Conservation (phyloP, 169 alveolate species). For the Plasmodium knowlesi region DNA sequence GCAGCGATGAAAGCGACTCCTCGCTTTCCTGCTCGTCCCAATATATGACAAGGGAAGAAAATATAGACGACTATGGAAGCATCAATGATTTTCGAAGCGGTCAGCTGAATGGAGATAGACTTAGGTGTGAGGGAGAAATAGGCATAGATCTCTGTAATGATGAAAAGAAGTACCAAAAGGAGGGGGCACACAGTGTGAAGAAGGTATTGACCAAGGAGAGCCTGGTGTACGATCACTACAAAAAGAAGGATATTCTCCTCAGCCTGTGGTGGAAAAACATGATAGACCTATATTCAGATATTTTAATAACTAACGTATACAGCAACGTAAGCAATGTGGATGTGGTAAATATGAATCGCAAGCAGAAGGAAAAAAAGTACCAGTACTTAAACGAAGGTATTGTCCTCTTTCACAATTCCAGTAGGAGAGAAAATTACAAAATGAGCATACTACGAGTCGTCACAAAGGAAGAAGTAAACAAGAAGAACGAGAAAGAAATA, state of each 20-base stretch:
- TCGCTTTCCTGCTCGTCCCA: slow-evolving; percentile 16
- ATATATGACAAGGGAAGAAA: slow-evolving; percentile 22
- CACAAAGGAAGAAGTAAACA: slow-evolving; percentile 37
- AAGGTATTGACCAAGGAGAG: slow-evolving; percentile 14
- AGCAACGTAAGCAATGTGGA: slow-evolving; percentile 50
- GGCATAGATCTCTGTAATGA: neutral
- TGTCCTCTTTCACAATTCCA: slow-evolving; percentile 42
- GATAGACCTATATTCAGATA: slow-evolving; percentile 48
- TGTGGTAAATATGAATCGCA: slow-evolving; percentile 21
- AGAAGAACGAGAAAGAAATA: slow-evolving; percentile 23
- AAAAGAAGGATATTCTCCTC: slow-evolving; percentile 29
- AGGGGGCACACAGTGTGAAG: neutral
- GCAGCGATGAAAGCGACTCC: neutral
- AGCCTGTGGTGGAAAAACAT: slow-evolving; percentile 63
- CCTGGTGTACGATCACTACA: slow-evolving; percentile 31
- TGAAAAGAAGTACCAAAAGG: neutral
- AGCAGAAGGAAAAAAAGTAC: neutral
- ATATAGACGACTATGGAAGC: neutral
- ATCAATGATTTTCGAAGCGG: neutral
- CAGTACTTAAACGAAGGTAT: slow-evolving; percentile 50
- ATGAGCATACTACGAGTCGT: slow-evolving; percentile 66
- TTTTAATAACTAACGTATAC: slow-evolving; percentile 46
- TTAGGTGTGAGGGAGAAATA: neutral
- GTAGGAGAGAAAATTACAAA: slow-evolving; percentile 31
- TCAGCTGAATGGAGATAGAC: neutral